Percentiles rank a stretch among this genome's conserved stretches.
These are phyloP conservation scores for Sclerotinia sclerotiorum DNA, from an alignment of 2,329 filamentous ascomycete genomes.

Conservation along the genomic window DNA sequence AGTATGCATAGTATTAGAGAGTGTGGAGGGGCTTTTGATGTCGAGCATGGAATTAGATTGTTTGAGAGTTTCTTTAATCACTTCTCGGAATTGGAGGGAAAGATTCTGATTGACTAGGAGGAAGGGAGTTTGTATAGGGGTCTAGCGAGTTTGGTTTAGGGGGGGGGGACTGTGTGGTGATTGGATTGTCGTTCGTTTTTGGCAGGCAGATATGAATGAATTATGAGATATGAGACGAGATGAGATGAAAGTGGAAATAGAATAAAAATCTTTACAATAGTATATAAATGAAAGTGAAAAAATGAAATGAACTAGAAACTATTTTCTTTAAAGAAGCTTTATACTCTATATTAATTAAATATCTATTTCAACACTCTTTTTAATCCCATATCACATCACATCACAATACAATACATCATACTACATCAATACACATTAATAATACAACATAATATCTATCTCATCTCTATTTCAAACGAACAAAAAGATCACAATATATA, in stretches of 20 bases:
- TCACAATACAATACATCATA: no score
- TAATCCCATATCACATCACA: no score
- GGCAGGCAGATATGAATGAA: not conserved
- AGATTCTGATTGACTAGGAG: slow-evolving; percentile 17
- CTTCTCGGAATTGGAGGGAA: slow-evolving; percentile 72
- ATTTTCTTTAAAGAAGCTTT: no score
- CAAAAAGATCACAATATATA: not conserved
- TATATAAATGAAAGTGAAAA: no score
- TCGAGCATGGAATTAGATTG: slow-evolving; percentile 79
- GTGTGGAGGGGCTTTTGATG: slow-evolving; percentile 84
- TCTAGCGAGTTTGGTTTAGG: not conserved
- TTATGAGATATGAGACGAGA: not conserved
- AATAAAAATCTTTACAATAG: no score
- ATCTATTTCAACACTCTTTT: no score
- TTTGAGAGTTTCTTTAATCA: slow-evolving; percentile 86
- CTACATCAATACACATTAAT: not conserved
- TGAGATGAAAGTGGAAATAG: not conserved
- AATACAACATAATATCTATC: no score
- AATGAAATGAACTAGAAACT: no score
- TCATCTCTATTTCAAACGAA: not conserved
- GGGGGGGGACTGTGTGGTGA: not conserved
- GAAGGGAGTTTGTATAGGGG: not conserved
- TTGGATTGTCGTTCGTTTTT: not conserved
- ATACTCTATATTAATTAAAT: no score
- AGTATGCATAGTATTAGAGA: slow-evolving; percentile 98